Base-by-base conservation (phyloP, 148 eudicot species). In the Silene latifolia region DNA sequence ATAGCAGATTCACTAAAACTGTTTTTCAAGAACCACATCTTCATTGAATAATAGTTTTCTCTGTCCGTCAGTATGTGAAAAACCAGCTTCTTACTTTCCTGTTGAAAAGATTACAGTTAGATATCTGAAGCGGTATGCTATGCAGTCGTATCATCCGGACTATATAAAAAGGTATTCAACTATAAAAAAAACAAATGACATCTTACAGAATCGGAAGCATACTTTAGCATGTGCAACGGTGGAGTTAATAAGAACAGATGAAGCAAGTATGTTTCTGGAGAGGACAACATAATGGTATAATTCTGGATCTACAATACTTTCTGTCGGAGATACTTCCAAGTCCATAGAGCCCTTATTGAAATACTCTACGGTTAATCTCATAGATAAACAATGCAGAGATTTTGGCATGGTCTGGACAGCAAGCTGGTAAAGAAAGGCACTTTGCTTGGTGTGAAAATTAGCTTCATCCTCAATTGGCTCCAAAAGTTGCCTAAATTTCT, bases 391-490 rank as follows among this genome's bases (percentile, higher is more conserved):
- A 77, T 95, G 98, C 73, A 92, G 88, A 78, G 96, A 90, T 78
- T 95, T 95, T 72, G 98, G 98, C 89, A 89, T 86, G 69, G 98
- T 95, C 77, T 90, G 97, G 59, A 90, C 96, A 3, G 96, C 92
- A 74, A 95, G 97, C 84, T 92, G 91, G 80, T 90, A 90, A 67
- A 95, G 93, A 77, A 92, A 95, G 80, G 96, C 86, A 89, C 98
- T 95, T 80, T 95, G 98, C 88, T 88, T 95, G 82, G 85, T 88
- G 75, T 95, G 98, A 78, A 95, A 95, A 83, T 83, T 84, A 73
- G 97, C 90, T 81, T 95, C 98, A 76, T 95, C 98, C 82, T 92
- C 98, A 2, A 96, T 95, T 76, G 89, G 76, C 79, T 95, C 98
- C 61, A 95, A 89, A 77, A 95, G 87, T 81, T 95, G 98, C 81